Percentiles rank a stretch among this genome's conserved stretches.
Evolutionary conservation across 352 stramenopile species (phyloP).

Genomic region (Globisporangium sylvaticum): DNA sequence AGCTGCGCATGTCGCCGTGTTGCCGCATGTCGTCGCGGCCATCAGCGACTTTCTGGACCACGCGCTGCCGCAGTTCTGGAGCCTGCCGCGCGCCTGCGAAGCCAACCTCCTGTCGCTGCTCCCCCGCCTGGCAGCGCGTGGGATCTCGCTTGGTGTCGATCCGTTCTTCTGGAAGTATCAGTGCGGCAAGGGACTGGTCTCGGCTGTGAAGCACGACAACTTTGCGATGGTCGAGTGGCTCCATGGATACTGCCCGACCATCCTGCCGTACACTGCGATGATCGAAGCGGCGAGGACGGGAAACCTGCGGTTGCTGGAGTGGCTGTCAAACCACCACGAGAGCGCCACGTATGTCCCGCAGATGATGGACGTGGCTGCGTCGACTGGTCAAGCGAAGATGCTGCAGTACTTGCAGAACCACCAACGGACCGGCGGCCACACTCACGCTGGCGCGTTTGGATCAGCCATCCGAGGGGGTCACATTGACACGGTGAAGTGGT

Average conservation of each 20-base stretch:
- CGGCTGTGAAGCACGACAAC: not conserved
- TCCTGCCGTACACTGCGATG: not conserved
- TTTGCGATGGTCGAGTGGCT: slow-evolving; percentile 1
- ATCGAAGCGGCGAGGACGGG: not conserved
- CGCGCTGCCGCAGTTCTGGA: not conserved
- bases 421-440: not conserved
- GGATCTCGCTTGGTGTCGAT: not conserved
- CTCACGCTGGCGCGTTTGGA: no score
- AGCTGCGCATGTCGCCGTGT: not conserved
- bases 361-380: not conserved
- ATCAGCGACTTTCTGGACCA: not conserved
- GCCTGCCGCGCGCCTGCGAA: no score
- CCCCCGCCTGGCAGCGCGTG: not conserved
- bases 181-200: not conserved
- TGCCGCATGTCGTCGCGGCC: not conserved
- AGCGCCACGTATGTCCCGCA: not conserved
- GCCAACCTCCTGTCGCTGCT: not conserved
- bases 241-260: not conserved
- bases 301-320: not conserved
- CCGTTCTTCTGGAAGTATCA: not conserved
- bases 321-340: not conserved
- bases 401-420: not conserved
- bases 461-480: not conserved
- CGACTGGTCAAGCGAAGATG: not conserved
- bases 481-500: not conserved